Evolutionary conservation across 2,329 filamentous ascomycete genomes (phyloP), one percentile per base, ranked within the genome.

Genomic region (Lecanicillium sp.): DNA sequence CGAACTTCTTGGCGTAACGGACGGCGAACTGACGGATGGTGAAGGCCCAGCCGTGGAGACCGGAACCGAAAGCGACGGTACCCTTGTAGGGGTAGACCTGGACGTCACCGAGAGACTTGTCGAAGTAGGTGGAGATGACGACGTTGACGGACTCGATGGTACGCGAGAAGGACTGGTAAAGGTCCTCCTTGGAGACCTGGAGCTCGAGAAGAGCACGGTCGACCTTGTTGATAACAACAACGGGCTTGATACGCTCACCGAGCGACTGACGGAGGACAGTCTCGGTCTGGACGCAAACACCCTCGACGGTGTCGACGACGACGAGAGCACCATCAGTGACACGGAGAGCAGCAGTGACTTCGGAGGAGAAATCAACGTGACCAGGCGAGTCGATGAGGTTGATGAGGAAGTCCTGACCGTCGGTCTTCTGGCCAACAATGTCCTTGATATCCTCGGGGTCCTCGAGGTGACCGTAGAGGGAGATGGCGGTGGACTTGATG

Each of bases 361-460:
- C 93, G 59, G 93, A 98, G 35, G 93, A 98, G 86, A 98, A 98
- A 78, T 98, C 93, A 78, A 98, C 93, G 91, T 98, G 93, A 83
- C 93, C 93, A 56, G 93, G 93, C 52, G 93, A 98, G 77, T 98
- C 93, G 72, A 98, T 98, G 75, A 98, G 82, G 86, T 98, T 98
- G 85, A 98, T 94, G 80, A 98, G 81, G 86, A 98, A 98, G 71
- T 95, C 89, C 72, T 85, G 86, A 73, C 93, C 93, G 56, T 90
- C 81, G 60, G 88, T 87, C 76, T 88, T 86, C 74, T 90, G 81
- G 70, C 84, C 83, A 60, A 86, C 85, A 61, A 97, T 90, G 68
- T 98, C 93, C 83, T 95, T 95, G 59, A 96, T 68, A 68, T 97
- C 93, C 51, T 96, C 91, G 41, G 79, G 75, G 60, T 87, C 83